phyloP scores from a whole-genome alignment of 805 yeast species.

The Myxozyma geophila region DNA sequence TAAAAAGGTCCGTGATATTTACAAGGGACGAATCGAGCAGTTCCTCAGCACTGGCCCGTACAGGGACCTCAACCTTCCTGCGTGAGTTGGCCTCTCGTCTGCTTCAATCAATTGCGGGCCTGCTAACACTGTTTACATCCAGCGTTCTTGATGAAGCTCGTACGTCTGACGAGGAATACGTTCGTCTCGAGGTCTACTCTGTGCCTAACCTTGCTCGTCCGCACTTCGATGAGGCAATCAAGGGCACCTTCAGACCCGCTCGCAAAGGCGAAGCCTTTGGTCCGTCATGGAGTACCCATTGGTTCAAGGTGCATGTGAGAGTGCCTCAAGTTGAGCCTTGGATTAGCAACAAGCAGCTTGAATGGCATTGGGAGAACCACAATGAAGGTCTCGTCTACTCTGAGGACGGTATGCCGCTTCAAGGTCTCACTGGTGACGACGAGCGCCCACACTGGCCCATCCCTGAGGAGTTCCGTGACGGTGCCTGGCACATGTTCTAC shows the following conservation, averaged over 20 bases:
- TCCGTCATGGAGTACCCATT: slow-evolving; percentile 96
- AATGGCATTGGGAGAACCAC: slow-evolving; percentile 62
- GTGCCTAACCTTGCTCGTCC: slow-evolving; percentile 76
- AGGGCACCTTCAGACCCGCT: slow-evolving; percentile 48
- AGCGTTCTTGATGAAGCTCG: slow-evolving; percentile 68
- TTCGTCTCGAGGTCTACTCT: slow-evolving; percentile 67
- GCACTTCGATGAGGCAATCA: slow-evolving; percentile 61
- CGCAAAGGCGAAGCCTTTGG: slow-evolving; percentile 77
- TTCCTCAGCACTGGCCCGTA: slow-evolving; percentile 79
- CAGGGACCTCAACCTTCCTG: slow-evolving; percentile 72
- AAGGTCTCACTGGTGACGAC: slow-evolving; percentile 85
- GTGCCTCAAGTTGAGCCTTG: slow-evolving; percentile 56
- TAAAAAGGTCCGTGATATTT: slow-evolving; percentile 76
- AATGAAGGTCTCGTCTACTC: slow-evolving; percentile 84
- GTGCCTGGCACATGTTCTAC: slow-evolving; percentile 67
- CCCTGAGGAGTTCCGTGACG: slow-evolving; percentile 58
- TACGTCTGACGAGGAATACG: slow-evolving; percentile 54
- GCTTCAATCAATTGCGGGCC: background rate
- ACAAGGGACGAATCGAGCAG: slow-evolving; percentile 72
- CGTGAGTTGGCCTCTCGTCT: slow-evolving; percentile 39
- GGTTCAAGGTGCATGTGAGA: slow-evolving; percentile 76
- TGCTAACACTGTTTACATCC: background rate
- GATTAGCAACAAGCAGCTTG: slow-evolving; percentile 32
- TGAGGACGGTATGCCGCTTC: slow-evolving; percentile 67
- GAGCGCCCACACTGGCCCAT: slow-evolving; percentile 69